Evolutionary conservation across 108 stramenopile species (phyloP).

Genomic region (Skeletonema tropicum): DNA sequence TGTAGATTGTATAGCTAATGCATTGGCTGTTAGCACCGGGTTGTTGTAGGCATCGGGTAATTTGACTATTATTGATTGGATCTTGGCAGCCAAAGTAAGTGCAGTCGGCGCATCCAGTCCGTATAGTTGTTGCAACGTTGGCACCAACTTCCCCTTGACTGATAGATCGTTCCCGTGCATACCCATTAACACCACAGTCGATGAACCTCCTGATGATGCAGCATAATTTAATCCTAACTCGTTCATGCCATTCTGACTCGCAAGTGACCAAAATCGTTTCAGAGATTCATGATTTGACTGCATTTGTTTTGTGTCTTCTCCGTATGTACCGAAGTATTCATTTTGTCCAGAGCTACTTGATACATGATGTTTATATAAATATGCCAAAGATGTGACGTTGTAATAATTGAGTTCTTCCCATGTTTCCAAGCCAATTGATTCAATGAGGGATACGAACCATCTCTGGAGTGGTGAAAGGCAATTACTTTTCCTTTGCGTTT

Average conservation of each 20-base stretch:
- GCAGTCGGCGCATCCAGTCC: slow-evolving; percentile 12
- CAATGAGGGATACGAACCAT: slow-evolving; percentile 29
- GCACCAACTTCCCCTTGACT: slow-evolving; percentile 9
- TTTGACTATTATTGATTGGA: slow-evolving; percentile 21
- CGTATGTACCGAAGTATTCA: slow-evolving; percentile 41
- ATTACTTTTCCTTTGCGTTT: not conserved
- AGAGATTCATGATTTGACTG: slow-evolving; percentile 27
- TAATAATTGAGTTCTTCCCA: slow-evolving; percentile 23
- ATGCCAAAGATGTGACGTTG: slow-evolving; percentile 38
- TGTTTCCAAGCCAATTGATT: slow-evolving; percentile 12
- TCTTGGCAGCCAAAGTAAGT: slow-evolving; percentile 11
- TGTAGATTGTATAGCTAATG: slow-evolving; percentile 27
- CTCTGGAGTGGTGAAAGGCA: slow-evolving; percentile 36
- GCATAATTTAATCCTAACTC: not conserved
- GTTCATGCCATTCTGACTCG: not conserved
- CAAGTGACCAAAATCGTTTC: slow-evolving; percentile 22
- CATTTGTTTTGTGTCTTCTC: slow-evolving; percentile 43
- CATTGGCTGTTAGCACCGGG: slow-evolving; percentile 36
- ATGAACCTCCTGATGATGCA: not conserved
- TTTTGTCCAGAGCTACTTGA: slow-evolving; percentile 7
- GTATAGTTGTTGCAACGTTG: slow-evolving; percentile 36
- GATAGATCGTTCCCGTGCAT: slow-evolving; percentile 41
- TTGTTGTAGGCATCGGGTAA: slow-evolving; percentile 38
- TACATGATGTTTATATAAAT: slow-evolving; percentile 49
- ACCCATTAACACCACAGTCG: slow-evolving; percentile 33